Conservation (phyloP, 352 stramenopile species). For the Globisporangium parvum region DNA sequence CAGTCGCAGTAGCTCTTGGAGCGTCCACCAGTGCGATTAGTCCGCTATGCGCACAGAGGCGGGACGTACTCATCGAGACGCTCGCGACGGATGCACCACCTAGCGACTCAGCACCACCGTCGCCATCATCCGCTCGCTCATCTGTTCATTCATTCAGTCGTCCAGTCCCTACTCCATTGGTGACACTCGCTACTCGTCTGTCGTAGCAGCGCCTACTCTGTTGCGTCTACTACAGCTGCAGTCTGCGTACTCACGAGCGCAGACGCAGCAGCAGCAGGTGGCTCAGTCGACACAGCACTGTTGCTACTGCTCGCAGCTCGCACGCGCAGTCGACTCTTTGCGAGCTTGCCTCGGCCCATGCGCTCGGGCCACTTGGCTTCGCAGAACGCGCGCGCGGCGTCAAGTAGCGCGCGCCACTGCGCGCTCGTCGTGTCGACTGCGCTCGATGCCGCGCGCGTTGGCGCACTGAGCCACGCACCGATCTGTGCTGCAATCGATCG, state of each 20-base stretch:
- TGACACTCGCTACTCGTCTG: too few species aligned
- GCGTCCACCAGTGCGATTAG: too few species aligned
- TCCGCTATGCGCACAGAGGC: too few species aligned
- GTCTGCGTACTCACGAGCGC: too few species aligned
- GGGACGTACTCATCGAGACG: too few species aligned
- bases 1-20: background rate
- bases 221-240: too few species aligned
- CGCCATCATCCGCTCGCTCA: too few species aligned
- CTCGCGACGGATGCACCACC: too few species aligned
- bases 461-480: background rate
- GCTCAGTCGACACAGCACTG: background rate
- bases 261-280: background rate
- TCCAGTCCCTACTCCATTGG: too few species aligned
- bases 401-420: conserved; percentile 32
- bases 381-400: conserved; percentile 38
- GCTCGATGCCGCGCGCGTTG: background rate
- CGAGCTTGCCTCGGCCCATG: conserved; percentile 31
- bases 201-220: too few species aligned
- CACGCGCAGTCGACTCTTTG: conserved; percentile 18
- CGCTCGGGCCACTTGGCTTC: conserved; percentile 66
- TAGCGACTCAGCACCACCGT: too few species aligned
- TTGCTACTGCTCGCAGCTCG: background rate
- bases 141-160: too few species aligned
- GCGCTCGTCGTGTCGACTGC: background rate
- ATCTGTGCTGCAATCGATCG: background rate